phyloP scores from a whole-genome alignment of 164 flowering plant genomes.

The Nelumbo lutea region DNA sequence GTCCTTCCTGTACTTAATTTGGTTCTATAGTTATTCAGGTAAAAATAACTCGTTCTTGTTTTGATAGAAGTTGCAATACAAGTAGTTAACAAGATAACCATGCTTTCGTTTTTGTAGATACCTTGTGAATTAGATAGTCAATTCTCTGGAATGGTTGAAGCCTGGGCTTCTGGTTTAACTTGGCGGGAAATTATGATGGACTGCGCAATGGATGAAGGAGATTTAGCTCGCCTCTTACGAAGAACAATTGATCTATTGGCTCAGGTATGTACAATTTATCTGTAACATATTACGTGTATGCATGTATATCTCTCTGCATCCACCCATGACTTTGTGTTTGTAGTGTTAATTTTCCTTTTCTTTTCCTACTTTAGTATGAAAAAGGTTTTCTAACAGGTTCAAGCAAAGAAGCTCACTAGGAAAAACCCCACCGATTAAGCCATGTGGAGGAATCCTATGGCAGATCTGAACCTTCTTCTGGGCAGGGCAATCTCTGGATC shows the following conservation, averaged over 20 bases:
- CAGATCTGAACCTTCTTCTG: too few species aligned
- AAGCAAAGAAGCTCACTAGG: too few species aligned
- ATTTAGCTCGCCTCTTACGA: slow-evolving; percentile 82
- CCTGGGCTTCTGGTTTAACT: slow-evolving; percentile 94
- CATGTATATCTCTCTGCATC: background rate
- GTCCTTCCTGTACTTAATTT: background rate
- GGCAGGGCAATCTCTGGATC: too few species aligned
- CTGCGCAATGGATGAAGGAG: slow-evolving; percentile 98
- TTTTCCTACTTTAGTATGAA: too few species aligned
- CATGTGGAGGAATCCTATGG: too few species aligned
- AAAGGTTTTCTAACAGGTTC: too few species aligned
- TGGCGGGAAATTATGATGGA: slow-evolving; percentile 99
- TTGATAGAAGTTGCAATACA: too few species aligned
- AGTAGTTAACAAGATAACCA: background rate
- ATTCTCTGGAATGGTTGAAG: slow-evolving; percentile 95
- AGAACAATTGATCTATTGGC: slow-evolving; percentile 80
- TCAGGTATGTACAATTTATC: slow-evolving; percentile 36
- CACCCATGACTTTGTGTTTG: too few species aligned
- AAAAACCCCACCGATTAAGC: too few species aligned
- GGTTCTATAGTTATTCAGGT: background rate
- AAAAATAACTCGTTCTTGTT: too few species aligned
- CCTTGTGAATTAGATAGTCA: slow-evolving; percentile 81
- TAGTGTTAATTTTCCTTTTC: too few species aligned
- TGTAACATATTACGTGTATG: background rate
- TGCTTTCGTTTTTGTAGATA: slow-evolving; percentile 32